Conservation (phyloP, 176 grass and related monocot genomes). For the Ampelocalamus luodianensis region DNA sequence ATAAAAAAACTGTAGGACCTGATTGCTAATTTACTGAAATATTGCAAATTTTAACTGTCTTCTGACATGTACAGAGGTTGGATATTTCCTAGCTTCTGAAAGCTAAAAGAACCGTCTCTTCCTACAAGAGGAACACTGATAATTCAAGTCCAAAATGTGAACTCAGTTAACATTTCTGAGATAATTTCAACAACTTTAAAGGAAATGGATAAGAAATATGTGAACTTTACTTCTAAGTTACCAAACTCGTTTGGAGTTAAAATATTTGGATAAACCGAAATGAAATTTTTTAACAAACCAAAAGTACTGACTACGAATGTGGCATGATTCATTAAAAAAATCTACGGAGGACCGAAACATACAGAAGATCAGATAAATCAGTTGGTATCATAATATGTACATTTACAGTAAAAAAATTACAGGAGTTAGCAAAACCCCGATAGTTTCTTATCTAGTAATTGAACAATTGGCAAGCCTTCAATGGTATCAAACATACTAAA, state of each 20-base stretch:
- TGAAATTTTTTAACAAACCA: neutral
- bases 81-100: neutral
- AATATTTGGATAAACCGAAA: neutral
- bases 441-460: too few relatives aligned
- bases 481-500: too few relatives aligned
- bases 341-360: neutral
- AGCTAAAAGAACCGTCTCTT: neutral
- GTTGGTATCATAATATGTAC: neutral
- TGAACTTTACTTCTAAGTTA: neutral
- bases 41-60: neutral
- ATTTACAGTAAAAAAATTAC: neutral
- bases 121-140: neutral
- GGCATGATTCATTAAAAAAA: neutral
- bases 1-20: neutral
- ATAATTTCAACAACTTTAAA: neutral
- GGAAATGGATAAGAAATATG: neutral
- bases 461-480: too few relatives aligned
- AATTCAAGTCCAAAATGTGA: conserved; percentile 20
- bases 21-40: neutral
- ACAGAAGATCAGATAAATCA: conserved; percentile 3
- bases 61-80: neutral
- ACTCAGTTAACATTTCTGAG: neutral
- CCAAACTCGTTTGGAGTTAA: neutral
- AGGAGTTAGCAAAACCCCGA: too few relatives aligned
- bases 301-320: neutral